Conservation (phyloP, 2,329 filamentous ascomycete species). For the Fusarium papillatum region DNA sequence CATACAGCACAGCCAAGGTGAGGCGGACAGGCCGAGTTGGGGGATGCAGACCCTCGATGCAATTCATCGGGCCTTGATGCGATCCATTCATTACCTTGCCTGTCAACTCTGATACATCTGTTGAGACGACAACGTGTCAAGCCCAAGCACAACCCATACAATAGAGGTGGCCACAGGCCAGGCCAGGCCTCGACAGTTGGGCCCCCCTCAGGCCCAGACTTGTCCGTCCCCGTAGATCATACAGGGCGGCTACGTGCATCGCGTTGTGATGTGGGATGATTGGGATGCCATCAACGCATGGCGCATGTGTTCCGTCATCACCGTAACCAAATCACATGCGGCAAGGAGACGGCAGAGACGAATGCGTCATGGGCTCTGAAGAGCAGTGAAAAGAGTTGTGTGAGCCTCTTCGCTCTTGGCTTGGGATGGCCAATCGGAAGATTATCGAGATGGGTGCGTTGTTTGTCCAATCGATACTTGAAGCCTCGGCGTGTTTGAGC, state of each 20-base stretch:
- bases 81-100: conserved; percentile 9
- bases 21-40: conserved; percentile 25
- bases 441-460: conserved; percentile 27
- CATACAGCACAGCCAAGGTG: conserved; percentile 8
- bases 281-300: conserved; percentile 26
- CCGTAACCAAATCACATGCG: conserved; percentile 13
- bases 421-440: conserved; percentile 32
- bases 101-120: conserved; percentile 5
- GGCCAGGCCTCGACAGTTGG: conserved; percentile 19
- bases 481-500: conserved; percentile 14
- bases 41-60: conserved; percentile 18
- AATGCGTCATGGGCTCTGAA: conserved; percentile 18
- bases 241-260: conserved; percentile 33
- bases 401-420: conserved; percentile 1
- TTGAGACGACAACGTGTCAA: conserved; percentile 19
- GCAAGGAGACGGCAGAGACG: conserved; percentile 4
- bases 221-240: conserved; percentile 20
- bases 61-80: conserved; percentile 21
- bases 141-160: neutral
- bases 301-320: conserved; percentile 24
- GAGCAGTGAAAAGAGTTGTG: neutral
- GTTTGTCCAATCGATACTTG: conserved; percentile 31
- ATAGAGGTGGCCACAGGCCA: neutral
- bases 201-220: conserved; percentile 20
- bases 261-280: conserved; percentile 31